Evolutionary conservation across 768 basidiomycete genomes (phyloP), one percentile per base, ranked within the genome.

Genomic region (Lyophyllum atratum): DNA sequence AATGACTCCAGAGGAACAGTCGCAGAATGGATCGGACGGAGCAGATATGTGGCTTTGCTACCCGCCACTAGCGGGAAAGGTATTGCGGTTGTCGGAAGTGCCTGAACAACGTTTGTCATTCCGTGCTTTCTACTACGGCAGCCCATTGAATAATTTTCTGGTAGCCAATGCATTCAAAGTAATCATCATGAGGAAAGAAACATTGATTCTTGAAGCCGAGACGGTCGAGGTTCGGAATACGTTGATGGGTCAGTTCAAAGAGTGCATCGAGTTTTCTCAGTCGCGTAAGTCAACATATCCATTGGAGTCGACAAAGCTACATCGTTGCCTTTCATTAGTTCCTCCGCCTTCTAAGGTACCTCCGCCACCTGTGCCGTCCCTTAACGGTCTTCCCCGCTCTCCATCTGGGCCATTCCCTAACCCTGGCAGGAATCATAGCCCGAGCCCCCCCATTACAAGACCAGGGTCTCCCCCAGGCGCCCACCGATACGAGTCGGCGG

Each of bases 21-120:
- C 74, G 37, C 73, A 78, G 25, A 64, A 71, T 57, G 78, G 75
- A 12, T 72, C 76, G 29, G 83, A 85, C 56, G 85, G 85, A 11
- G 80, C 87, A 5, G 93, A 97, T 67, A 90, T 96, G 87, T 92
- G 87, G 85, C 77, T 99, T 45, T 85, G 88, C 62, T 99, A 97
- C 76, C 97, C 97, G 17, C 97, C 97, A 4, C 76, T 99, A 31
- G 89, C 97, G 12, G 96, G 95, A 4, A 98, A 96, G 69, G 95
- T 97, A 64, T 78, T 99, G 52, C 81, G 82, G 56, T 87, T 92
- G 3, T 76, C 76, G 9, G 86, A 86, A 60, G 77, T 83, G 3
- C 76, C 77, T 54, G 86, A 80, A 33, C 80, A 81, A 79, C 83
- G 92, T 84, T 58, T 55, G 83, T 72, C 21, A 26, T 22, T 19